Percentiles rank a stretch among this genome's conserved stretches.
Evolutionary conservation across 2,329 filamentous ascomycete genomes (phyloP).

Genomic region (Botrytis elliptica): DNA sequence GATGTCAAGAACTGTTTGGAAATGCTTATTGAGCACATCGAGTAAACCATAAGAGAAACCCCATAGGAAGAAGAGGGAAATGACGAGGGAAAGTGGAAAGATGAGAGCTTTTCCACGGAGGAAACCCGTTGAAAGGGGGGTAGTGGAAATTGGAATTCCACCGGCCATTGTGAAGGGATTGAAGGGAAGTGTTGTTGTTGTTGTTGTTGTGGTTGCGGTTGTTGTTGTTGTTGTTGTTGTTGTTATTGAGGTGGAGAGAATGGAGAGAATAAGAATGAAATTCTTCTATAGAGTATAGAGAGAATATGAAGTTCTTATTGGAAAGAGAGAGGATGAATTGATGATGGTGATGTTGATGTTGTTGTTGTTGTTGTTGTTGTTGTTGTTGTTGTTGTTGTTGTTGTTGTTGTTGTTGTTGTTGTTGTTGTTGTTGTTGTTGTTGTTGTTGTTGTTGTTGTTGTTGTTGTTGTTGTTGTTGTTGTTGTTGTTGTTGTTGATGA

Average conservation of each 20-base stretch:
- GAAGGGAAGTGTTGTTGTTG: not conserved
- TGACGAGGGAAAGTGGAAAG: constrained; percentile 57
- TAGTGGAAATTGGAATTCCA: constrained; percentile 42
- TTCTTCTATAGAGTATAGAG: not conserved
- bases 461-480: not conserved
- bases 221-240: not conserved
- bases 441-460: not conserved
- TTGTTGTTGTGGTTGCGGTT: not conserved
- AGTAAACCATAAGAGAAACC: constrained; percentile 85
- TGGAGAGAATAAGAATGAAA: not conserved
- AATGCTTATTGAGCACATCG: constrained; percentile 74
- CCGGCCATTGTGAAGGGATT: constrained; percentile 42
- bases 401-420: not conserved
- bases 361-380: not conserved
- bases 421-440: not conserved
- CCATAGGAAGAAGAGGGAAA: constrained; percentile 82
- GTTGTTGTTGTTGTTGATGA: not conserved
- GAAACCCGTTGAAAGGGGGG: constrained; percentile 43
- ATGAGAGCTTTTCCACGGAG: constrained; percentile 44
- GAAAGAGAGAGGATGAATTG: not conserved
- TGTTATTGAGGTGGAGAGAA: not conserved
- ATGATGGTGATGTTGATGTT: not conserved
- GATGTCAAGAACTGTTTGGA: constrained; percentile 61
- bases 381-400: not conserved
- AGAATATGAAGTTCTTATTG: not conserved